Conservation (phyloP, 2,329 filamentous ascomycete species). For the Microcera coccophila region DNA sequence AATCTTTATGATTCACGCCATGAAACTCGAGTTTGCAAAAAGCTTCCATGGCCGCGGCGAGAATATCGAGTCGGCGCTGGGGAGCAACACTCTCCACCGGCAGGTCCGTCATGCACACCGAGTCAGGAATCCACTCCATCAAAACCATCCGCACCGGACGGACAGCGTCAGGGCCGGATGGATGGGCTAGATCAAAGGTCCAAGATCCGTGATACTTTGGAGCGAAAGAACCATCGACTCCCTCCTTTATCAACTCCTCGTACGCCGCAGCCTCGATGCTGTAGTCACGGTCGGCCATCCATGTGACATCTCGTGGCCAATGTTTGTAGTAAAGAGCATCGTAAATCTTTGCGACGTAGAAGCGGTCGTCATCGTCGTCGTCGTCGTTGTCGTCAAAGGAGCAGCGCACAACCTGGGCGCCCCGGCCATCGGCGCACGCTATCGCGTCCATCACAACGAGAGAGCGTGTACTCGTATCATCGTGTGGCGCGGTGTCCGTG, state of each 20-base stretch:
- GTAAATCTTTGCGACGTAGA: slow-evolving; percentile 11
- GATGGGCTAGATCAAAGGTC: no score
- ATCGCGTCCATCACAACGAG: slow-evolving; percentile 3
- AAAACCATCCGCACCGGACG: no score
- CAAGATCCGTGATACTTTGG: no score
- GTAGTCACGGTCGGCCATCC: slow-evolving; percentile 1
- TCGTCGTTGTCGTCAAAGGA: no score
- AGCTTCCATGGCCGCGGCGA: slow-evolving; percentile 2
- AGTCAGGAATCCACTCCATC: no score
- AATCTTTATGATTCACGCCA: slow-evolving; percentile 1
- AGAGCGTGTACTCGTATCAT: not conserved
- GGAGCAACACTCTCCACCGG: no score
- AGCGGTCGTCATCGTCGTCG: slow-evolving; percentile 1
- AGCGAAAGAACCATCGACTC: no score
- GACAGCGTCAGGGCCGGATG: no score
- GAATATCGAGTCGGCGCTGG: no score
- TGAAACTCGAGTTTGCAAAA: not conserved
- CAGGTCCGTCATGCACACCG: no score
- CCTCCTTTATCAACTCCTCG: no score
- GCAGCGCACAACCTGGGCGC: slow-evolving; percentile 9
- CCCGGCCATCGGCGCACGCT: slow-evolving; percentile 4
- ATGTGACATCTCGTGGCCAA: not conserved
- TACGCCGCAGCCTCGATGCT: no score
- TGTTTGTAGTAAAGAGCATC: slow-evolving; percentile 9
- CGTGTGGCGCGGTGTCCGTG: not conserved